Evolutionary conservation across 1,139 yeast genomes (phyloP), one percentile per base, ranked within the genome.

Genomic region (Yamadazyma jaroonii): DNA sequence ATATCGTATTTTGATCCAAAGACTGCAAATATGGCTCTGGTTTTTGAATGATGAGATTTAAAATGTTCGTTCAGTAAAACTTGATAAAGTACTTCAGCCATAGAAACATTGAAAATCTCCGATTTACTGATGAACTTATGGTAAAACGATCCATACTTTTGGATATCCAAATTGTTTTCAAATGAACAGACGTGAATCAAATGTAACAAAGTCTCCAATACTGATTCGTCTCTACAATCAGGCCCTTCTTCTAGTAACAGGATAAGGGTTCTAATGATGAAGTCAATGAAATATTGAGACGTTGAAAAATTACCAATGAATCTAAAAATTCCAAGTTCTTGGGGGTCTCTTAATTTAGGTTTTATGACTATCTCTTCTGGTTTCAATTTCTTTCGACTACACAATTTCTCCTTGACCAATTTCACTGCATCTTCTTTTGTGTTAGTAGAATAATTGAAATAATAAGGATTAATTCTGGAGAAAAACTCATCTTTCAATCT

Each of bases 361-460:
- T 65, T 65, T 9, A 82, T 63, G 15, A 69, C 77, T 10, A 77
- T 79, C 3, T 64, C 57, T 14, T 47, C 46, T 3, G 69, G 62
- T 3, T 64, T 53, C 2, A 65, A 60, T 1, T 62, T 57, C 29
- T 57, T 55, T 37, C 62, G 61, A 1, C 25, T 25, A 27, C 66
- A 39, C 25, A 53, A 49, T 25, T 67, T 55, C 28, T 72, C 74
- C 45, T 78, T 76, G 59, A 57, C 77, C 70, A 41, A 86, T 76
- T 58, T 84, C 17, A 76, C 67, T 9, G 81, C 79, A 40, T 77
- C 96, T 41, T 89, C 96, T 42, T 90, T 76, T 38, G 80, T 81
- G 47, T 89, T 88, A 0, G 94, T 66, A 0, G 86, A 67, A 49
- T 84, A 84, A 50, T 88, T 89, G 45, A 86, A 73, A 56, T 84